Conservation (phyloP, 2,329 filamentous ascomycete genomes). For the Parasarocladium wereldwijsianum region DNA sequence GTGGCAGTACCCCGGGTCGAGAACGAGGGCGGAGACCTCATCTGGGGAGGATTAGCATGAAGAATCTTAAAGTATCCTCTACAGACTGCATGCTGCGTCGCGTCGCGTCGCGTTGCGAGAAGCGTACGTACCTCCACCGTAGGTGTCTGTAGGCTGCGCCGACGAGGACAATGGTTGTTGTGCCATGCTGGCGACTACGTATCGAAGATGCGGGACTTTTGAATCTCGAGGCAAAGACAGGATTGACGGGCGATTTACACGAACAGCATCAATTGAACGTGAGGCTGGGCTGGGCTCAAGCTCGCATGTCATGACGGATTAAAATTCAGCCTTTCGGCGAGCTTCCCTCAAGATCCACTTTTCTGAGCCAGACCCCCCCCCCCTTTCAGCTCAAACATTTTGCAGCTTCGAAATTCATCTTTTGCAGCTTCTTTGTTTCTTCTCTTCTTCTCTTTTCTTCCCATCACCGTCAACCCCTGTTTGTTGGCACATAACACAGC, state of each 20-base stretch:
- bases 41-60: conserved; percentile 37
- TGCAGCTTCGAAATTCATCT: conserved; percentile 1
- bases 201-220: too few relatives aligned
- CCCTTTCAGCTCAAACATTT: too few relatives aligned
- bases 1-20: conserved; percentile 84
- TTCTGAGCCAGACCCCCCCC: background rate
- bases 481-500: background rate
- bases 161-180: conserved; percentile 40
- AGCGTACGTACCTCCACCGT: conserved; percentile 39
- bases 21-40: conserved; percentile 91
- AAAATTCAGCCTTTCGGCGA: too few relatives aligned
- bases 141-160: conserved; percentile 45
- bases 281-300: too few relatives aligned
- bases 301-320: too few relatives aligned
- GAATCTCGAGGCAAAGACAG: too few relatives aligned
- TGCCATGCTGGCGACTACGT: conserved; percentile 34
- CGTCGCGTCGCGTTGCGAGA: conserved; percentile 3
- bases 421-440: conserved; percentile 1
- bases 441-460: background rate
- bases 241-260: too few relatives aligned
- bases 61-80: conserved; percentile 3
- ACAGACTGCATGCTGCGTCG: conserved; percentile 3
- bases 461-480: background rate
- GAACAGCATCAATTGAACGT: too few relatives aligned
- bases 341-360: too few relatives aligned